Conservation (phyloP, 2,329 filamentous ascomycete species). For the Pyricularia grisea region DNA sequence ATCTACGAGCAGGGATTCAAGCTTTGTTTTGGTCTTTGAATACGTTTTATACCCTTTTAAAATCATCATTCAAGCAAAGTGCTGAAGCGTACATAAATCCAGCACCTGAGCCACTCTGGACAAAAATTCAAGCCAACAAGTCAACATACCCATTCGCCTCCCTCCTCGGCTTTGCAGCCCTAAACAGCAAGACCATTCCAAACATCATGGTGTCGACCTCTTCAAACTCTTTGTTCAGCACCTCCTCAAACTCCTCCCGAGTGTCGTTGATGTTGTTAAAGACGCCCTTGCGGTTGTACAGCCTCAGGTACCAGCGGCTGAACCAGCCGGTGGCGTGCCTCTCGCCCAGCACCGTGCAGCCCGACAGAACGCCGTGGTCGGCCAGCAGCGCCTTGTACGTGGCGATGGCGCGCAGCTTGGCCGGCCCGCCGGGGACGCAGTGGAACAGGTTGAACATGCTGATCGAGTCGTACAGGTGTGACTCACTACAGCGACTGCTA, state of each 20-base stretch:
- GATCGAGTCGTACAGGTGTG: conserved; percentile 27
- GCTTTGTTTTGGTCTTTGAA: neutral
- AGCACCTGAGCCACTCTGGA: neutral
- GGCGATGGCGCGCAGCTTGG: conserved; percentile 21
- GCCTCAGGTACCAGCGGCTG: conserved; percentile 15
- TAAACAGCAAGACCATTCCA: conserved; percentile 28
- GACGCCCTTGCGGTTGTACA: conserved; percentile 24
- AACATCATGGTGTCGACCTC: conserved; percentile 27
- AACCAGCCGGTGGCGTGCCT: conserved; percentile 16
- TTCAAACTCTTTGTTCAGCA: conserved; percentile 24
- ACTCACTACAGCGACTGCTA: too few relatives aligned
- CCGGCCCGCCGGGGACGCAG: conserved; percentile 19
- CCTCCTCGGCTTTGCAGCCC: conserved; percentile 19
- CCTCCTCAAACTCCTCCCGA: conserved; percentile 20
- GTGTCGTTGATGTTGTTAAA: conserved; percentile 30
- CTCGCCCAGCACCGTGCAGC: conserved; percentile 25
- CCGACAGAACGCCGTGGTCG: conserved; percentile 25
- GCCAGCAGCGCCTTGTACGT: conserved; percentile 21
- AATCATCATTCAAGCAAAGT: neutral
- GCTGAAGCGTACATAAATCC: neutral
- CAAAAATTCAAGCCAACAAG: neutral
- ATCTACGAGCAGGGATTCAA: too few relatives aligned
- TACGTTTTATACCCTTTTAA: conserved; percentile 13
- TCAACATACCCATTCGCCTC: neutral
- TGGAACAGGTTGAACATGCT: conserved; percentile 33